Conservation (phyloP, 331 rosid species). For the Ulmus americana region DNA sequence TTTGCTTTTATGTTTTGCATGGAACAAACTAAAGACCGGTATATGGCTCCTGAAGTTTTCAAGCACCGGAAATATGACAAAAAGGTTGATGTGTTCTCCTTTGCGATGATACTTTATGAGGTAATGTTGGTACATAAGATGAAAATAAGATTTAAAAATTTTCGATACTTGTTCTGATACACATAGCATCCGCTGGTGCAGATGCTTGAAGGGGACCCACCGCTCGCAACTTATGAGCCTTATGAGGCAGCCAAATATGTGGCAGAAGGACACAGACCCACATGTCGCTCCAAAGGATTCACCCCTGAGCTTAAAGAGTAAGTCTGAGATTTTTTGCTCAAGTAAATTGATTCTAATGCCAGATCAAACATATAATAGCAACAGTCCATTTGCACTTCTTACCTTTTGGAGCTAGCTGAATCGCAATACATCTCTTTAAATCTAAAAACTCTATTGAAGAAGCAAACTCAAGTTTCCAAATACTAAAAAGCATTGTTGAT, state of each 20-base stretch:
- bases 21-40: slow-evolving; percentile 65
- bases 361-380: background rate
- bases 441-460: background rate
- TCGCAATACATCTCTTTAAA: background rate
- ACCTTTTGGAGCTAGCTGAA: background rate
- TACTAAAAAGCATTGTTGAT: background rate
- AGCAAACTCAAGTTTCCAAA: background rate
- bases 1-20: slow-evolving; percentile 19
- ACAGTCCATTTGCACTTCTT: background rate
- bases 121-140: slow-evolving; percentile 37
- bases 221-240: slow-evolving; percentile 76
- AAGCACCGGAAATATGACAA: slow-evolving; percentile 87
- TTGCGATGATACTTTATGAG: slow-evolving; percentile 95
- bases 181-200: slow-evolving; percentile 33
- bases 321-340: slow-evolving; percentile 29
- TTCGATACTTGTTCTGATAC: slow-evolving; percentile 22
- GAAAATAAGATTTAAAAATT: slow-evolving; percentile 7
- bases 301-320: slow-evolving; percentile 68
- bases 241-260: slow-evolving; percentile 87
- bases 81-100: slow-evolving; percentile 96
- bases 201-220: slow-evolving; percentile 99
- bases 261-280: slow-evolving; percentile 87
- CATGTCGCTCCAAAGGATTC: slow-evolving; percentile 66
- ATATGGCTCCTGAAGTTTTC: slow-evolving; percentile 99
- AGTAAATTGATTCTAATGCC: background rate